A percentile compares a stretch with the other conserved stretches of the same genome.
These are phyloP conservation scores for Tylopilus intermedius DNA, from an alignment of 768 basidiomycete genomes.

Conservation along the genomic window DNA sequence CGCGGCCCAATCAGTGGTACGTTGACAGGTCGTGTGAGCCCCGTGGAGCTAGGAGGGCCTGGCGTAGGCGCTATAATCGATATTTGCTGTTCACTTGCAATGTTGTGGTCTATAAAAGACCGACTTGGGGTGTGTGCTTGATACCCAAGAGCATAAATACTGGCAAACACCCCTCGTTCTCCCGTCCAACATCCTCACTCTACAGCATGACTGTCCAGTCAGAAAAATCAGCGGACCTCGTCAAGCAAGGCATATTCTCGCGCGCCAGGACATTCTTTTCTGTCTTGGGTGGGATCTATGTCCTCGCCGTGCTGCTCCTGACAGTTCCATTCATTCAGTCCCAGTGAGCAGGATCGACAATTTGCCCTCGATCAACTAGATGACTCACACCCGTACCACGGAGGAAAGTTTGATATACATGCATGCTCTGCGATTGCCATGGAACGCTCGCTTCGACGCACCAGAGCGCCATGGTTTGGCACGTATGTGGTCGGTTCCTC, in stretches of 20 bases:
- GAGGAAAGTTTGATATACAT: constrained; percentile 52
- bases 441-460: constrained; percentile 53
- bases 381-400: constrained; percentile 19
- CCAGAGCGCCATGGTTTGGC: constrained; percentile 82
- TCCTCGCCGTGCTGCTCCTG: constrained; percentile 46
- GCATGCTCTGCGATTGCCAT: constrained; percentile 61
- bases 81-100: background rate
- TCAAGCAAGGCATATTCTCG: constrained; percentile 17
- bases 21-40: constrained; percentile 16
- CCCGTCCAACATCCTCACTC: background rate
- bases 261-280: constrained; percentile 32
- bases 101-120: constrained; percentile 8
- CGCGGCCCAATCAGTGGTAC: background rate
- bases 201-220: constrained; percentile 10
- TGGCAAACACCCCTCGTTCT: constrained; percentile 7
- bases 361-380: constrained; percentile 14
- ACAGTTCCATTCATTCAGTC: constrained; percentile 62
- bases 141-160: constrained; percentile 9
- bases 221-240: background rate
- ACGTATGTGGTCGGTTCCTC: constrained; percentile 44
- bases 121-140: background rate
- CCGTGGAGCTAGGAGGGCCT: background rate
- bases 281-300: constrained; percentile 51
- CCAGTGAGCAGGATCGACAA: constrained; percentile 44
- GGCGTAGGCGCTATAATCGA: background rate